Percentiles rank a stretch among this genome's conserved stretches.
Conservation (phyloP, 2,329 filamentous ascomycete genomes). For the Bimuria novae-zelandiae region DNA sequence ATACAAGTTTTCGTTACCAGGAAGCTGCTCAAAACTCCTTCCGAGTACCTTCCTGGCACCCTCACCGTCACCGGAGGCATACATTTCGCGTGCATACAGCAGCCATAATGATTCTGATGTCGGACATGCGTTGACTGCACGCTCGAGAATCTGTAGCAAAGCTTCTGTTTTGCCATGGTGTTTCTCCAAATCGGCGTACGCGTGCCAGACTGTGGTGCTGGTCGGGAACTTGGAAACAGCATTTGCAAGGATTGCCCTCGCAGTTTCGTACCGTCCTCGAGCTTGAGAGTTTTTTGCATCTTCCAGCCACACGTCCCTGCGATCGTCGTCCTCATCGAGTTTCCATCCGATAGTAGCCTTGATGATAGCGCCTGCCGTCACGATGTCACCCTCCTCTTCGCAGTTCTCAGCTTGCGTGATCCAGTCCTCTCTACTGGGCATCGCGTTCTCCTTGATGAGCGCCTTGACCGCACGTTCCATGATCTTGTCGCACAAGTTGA, state of each 20-base stretch:
- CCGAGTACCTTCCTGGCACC: slow-evolving; percentile 84
- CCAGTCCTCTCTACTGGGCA: slow-evolving; percentile 98
- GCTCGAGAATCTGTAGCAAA: slow-evolving; percentile 83
- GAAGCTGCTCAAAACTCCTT: slow-evolving; percentile 90
- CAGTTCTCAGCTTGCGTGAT: slow-evolving; percentile 93
- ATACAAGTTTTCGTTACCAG: slow-evolving; percentile 98
- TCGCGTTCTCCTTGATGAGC: slow-evolving; percentile 86
- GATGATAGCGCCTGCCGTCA: slow-evolving; percentile 89
- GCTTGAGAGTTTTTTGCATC: slow-evolving; percentile 84
- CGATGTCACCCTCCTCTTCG: slow-evolving; percentile 84
- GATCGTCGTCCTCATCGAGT: slow-evolving; percentile 93
- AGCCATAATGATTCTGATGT: slow-evolving; percentile 93
- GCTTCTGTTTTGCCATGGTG: slow-evolving; percentile 84
- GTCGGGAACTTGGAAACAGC: slow-evolving; percentile 87
- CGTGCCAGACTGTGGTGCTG: slow-evolving; percentile 86
- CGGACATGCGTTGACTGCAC: slow-evolving; percentile 91
- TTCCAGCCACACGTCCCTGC: slow-evolving; percentile 94
- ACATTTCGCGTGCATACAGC: slow-evolving; percentile 93
- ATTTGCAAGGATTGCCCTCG: slow-evolving; percentile 91
- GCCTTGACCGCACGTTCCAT: slow-evolving; percentile 94
- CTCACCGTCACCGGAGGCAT: slow-evolving; percentile 85
- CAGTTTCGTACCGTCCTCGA: slow-evolving; percentile 84
- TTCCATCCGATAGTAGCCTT: slow-evolving; percentile 91
- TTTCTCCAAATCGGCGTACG: slow-evolving; percentile 87
- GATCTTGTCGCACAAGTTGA: slow-evolving; percentile 75